phyloP scores from a whole-genome alignment of 306 rosid genomes.

The Cotoneaster glaucophyllus region DNA sequence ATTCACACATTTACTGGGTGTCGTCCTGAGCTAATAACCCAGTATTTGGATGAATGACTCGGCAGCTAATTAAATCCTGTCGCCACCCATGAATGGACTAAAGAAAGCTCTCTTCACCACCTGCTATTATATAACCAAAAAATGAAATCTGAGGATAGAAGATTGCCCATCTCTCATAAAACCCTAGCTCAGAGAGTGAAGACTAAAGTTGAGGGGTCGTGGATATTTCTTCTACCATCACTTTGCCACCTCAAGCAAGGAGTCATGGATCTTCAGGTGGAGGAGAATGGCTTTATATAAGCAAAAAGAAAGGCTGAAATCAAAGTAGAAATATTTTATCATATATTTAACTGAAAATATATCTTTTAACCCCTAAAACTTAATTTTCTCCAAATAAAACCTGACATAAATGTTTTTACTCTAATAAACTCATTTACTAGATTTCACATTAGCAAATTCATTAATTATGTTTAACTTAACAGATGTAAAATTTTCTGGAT shows the following conservation, averaged over 20 bases:
- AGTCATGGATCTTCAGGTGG: slow-evolving; percentile 5
- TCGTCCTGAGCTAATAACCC: slow-evolving; percentile 12
- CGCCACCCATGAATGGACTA: slow-evolving; percentile 70
- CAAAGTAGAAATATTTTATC: background rate
- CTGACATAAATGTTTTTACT: too few species aligned
- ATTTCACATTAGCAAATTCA: too few species aligned
- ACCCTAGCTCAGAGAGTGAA: background rate
- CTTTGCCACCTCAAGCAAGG: background rate
- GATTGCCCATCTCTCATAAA: background rate
- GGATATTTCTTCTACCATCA: background rate
- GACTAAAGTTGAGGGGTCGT: background rate
- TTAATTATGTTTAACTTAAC: too few species aligned
- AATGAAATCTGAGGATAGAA: background rate
- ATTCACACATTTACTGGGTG: slow-evolving; percentile 79
- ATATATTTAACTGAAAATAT: background rate
- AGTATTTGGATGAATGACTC: slow-evolving; percentile 98
- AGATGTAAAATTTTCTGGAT: too few species aligned
- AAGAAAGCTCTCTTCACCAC: slow-evolving; percentile 77
- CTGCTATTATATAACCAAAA: background rate
- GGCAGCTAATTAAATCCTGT: slow-evolving; percentile 76
- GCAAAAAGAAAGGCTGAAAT: slow-evolving; percentile 10
- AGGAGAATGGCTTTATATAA: slow-evolving; percentile 41
- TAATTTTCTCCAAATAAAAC: too few species aligned
- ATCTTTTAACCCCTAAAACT: too few species aligned
- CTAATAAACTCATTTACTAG: too few species aligned